These are phyloP conservation scores for Neurospora sp. DNA, from an alignment of 495 filamentous ascomycete genomes.

Conservation along the genomic window DNA sequence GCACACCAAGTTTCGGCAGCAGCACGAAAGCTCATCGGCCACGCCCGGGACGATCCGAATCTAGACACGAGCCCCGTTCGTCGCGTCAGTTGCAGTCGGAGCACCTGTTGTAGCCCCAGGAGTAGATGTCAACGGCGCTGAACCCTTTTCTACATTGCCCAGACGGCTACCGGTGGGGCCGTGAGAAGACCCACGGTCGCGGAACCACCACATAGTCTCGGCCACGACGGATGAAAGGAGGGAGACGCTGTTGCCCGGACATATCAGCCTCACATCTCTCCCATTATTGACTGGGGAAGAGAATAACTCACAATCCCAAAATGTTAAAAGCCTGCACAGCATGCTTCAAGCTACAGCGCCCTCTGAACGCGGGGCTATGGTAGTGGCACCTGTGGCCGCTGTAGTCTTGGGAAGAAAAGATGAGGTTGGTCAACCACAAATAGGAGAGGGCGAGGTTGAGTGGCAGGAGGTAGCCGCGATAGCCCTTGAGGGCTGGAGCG, in stretches of 20 bases:
- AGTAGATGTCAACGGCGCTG: not conserved
- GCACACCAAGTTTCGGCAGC: not conserved
- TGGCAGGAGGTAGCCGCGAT: constrained; percentile 20
- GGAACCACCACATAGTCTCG: constrained; percentile 15
- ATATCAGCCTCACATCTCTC: not conserved
- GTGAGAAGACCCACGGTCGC: not conserved
- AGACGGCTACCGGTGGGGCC: not conserved
- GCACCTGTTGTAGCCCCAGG: not conserved
- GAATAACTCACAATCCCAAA: constrained; percentile 17
- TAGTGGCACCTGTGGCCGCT: constrained; percentile 11
- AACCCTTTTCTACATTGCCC: not conserved
- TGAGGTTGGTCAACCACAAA: constrained; percentile 21
- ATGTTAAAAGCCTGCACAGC: constrained; percentile 16
- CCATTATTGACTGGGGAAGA: not conserved
- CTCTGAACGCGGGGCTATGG: not conserved
- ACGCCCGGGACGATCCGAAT: not conserved
- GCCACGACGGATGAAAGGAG: constrained; percentile 15
- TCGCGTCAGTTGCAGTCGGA: not conserved
- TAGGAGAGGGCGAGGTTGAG: constrained; percentile 23
- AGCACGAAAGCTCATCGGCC: not conserved
- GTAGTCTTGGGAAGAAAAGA: constrained; percentile 19
- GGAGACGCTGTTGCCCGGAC: not conserved
- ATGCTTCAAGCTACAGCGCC: constrained; percentile 17
- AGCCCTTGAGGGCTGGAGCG: constrained; percentile 15
- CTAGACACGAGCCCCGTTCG: not conserved